These are phyloP conservation scores for Ophiostoma piceae DNA, from an alignment of 2,329 filamentous ascomycete species.

Conservation along the genomic window DNA sequence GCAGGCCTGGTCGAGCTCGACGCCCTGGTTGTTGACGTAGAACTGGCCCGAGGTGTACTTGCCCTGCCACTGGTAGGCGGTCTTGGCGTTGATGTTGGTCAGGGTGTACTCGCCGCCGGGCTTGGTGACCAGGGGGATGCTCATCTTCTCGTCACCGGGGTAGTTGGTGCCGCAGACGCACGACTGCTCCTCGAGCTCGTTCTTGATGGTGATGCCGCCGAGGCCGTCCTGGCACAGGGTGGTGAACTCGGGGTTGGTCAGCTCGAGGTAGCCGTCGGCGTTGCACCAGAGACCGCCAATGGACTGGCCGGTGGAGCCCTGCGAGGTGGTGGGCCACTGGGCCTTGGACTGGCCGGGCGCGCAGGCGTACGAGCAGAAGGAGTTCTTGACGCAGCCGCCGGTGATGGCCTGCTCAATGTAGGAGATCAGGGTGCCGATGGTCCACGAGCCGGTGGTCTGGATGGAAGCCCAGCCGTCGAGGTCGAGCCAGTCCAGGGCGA, in stretches of 20 bases:
- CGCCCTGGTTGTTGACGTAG: constrained; percentile 85
- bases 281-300: constrained; percentile 85
- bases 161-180: constrained; percentile 94
- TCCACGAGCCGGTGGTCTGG: constrained; percentile 54
- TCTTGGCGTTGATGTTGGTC: constrained; percentile 66
- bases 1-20: constrained; percentile 63
- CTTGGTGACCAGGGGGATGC: constrained; percentile 63
- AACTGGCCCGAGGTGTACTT: constrained; percentile 83
- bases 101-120: constrained; percentile 58
- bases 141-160: constrained; percentile 85
- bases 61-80: constrained; percentile 74
- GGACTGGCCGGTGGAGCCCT: constrained; percentile 76
- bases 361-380: constrained; percentile 90
- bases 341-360: constrained; percentile 86
- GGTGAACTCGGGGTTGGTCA: constrained; percentile 63
- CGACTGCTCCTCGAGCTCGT: constrained; percentile 62
- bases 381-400: constrained; percentile 56
- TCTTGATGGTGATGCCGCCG: constrained; percentile 66
- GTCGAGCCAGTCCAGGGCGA: constrained; percentile 62
- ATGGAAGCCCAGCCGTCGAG: constrained; percentile 75
- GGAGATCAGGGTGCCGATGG: constrained; percentile 50
- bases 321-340: constrained; percentile 70
- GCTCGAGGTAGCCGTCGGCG: constrained; percentile 62
- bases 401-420: constrained; percentile 60
- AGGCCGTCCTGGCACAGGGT: constrained; percentile 71